phyloP scores from a whole-genome alignment of 768 basidiomycete genomes.

The Termitomyces sp. region DNA sequence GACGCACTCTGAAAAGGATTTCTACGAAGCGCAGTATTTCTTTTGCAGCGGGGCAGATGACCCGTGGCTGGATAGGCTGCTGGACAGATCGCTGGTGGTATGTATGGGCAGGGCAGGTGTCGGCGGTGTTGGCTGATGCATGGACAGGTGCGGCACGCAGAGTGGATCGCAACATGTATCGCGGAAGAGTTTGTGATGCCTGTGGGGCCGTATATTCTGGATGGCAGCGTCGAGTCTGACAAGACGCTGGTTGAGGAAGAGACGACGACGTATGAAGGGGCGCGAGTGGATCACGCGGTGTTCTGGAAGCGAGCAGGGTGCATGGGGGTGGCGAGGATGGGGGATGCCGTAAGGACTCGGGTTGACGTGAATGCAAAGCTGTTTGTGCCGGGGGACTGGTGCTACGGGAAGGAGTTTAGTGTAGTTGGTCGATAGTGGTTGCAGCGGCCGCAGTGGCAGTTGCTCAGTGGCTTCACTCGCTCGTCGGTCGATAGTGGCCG shows the following conservation, averaged over 20 bases:
- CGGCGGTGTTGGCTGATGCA: conserved; percentile 8
- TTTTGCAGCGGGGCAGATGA: conserved; percentile 31
- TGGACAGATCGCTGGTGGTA: conserved; percentile 24
- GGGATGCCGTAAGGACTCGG: conserved; percentile 4
- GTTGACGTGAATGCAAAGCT: not conserved
- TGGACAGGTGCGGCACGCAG: conserved; percentile 30
- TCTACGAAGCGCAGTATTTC: conserved; percentile 27
- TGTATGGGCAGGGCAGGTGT: too few species aligned
- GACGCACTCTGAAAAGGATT: conserved; percentile 27
- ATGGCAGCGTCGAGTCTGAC: conserved; percentile 17
- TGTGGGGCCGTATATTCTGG: conserved; percentile 29
- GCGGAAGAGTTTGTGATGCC: conserved; percentile 29
- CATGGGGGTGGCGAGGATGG: conserved; percentile 5
- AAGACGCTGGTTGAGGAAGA: not conserved
- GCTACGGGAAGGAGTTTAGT: conserved; percentile 9
- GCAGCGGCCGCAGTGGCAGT: too few species aligned
- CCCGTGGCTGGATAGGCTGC: conserved; percentile 28
- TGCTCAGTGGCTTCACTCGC: too few species aligned
- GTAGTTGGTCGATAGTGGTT: too few species aligned
- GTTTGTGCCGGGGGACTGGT: conserved; percentile 2
- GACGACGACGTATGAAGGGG: not conserved
- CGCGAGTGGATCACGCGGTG: not conserved
- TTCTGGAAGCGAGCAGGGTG: conserved; percentile 12
- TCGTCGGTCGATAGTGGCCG: too few species aligned
- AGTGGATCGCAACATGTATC: conserved; percentile 30